Evolutionary conservation across 495 filamentous ascomycete species (phyloP).

Genomic region (Schizothecium vesticola): DNA sequence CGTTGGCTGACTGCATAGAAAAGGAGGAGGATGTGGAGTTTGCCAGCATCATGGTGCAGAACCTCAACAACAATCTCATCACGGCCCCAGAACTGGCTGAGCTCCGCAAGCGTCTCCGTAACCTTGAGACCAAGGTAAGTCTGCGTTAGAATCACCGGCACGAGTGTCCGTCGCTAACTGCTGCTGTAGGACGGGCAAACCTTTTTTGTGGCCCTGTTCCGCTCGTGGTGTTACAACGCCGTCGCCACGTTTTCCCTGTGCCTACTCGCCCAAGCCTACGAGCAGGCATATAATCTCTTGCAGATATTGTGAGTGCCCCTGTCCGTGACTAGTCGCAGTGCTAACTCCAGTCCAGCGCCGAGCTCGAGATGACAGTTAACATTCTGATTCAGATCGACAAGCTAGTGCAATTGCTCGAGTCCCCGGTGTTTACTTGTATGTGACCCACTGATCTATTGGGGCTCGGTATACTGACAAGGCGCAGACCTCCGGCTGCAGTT

Average conservation of each 20-base stretch:
- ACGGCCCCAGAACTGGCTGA: conserved; percentile 93
- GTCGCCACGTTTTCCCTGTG: conserved; percentile 97
- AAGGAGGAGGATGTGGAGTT: conserved; percentile 98
- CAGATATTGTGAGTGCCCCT: conserved; percentile 78
- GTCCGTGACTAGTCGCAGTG: not conserved
- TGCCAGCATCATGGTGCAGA: conserved; percentile 99
- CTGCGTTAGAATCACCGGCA: not conserved
- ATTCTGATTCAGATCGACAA: conserved; percentile 99
- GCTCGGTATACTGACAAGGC: not conserved
- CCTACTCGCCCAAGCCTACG: conserved; percentile 93
- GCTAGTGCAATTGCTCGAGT: conserved; percentile 93
- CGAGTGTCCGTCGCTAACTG: conserved; percentile 9
- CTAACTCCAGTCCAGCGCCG: conserved; percentile 55
- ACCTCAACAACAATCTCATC: conserved; percentile 97
- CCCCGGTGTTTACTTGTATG: conserved; percentile 93
- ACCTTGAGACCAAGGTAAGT: conserved; percentile 74
- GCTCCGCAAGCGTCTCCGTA: conserved; percentile 81
- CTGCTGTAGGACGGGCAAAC: conserved; percentile 75
- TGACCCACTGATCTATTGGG: not conserved
- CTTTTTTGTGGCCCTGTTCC: conserved; percentile 90
- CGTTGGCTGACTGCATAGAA: conserved; percentile 91
- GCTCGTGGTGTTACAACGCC: conserved; percentile 98
- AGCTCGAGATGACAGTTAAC: conserved; percentile 98
- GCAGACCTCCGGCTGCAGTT: conserved; percentile 90
- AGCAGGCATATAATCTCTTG: conserved; percentile 93